Evolutionary conservation across 306 rosid genomes (phyloP), one percentile per base, ranked within the genome.

Genomic region (Castanea mollissima): DNA sequence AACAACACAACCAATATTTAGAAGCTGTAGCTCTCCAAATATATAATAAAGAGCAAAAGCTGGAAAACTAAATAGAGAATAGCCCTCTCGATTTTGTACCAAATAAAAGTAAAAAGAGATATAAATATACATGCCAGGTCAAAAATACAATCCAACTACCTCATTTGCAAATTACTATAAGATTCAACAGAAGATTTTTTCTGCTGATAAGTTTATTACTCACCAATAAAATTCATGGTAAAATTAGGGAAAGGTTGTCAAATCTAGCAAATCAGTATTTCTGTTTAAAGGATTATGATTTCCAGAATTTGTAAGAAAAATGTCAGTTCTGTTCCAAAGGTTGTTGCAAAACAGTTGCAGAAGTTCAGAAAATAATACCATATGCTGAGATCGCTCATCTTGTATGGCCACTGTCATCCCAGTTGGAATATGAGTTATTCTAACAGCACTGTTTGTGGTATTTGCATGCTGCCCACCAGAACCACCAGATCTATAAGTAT

Each of bases 381-480:
- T 87, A 88, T 92, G 98, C 69, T 92, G 98, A 84, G 97, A 94
- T 55, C 97, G 92, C 76, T 92, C 98, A 60, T 94, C 97, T 86
- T 94, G 97, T 86, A 94, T 94, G 78, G 94, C 75, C 84, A 92
- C 90, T 46, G 84, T 79, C 82, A 94, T 79, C 74, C 98, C 97
- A 10, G 97, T 86, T 69, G 97, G 97, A 78, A 92, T 65, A 85
- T 92, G 98, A 68, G 85, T 91, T 74, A 92, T 76, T 90, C 98
- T 89, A 78, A 94, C 98, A 55, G 98, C 98, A 90, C 97, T 94
- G 79, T 90, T 91, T 52, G 97, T 94, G 55, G 97, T 94, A 89
- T 94, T 94, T 76, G 94, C 98, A 86, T 92, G 97, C 87, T 94
- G 98, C 67, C 97, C 97, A 46, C 98, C 98, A 23, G 97, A 84